A percentile compares a stretch with the other conserved stretches of the same genome.
These are phyloP conservation scores for Priceomyces castillae DNA, from an alignment of 805 yeast species.

Conservation along the genomic window DNA sequence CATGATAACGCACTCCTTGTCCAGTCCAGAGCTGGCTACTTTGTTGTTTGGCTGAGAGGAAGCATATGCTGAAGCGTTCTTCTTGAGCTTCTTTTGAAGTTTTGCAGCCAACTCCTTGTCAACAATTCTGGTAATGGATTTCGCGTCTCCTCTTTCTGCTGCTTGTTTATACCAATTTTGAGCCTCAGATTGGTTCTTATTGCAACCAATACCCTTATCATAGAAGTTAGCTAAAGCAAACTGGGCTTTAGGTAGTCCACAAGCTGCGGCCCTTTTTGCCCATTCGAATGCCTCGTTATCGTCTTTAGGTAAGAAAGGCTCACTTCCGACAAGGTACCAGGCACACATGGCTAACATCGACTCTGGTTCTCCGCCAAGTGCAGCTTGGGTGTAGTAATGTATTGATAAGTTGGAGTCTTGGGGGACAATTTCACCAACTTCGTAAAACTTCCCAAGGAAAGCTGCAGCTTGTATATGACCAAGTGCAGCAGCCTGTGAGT, in stretches of 20 bases:
- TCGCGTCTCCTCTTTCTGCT: constrained; percentile 52
- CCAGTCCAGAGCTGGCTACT: constrained; percentile 12
- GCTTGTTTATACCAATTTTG: constrained; percentile 76
- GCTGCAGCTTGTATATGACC: constrained; percentile 83
- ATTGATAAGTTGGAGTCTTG: constrained; percentile 81
- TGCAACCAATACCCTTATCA: constrained; percentile 87
- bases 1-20: constrained; percentile 46
- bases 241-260: constrained; percentile 78
- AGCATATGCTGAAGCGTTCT: constrained; percentile 9
- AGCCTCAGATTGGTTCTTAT: constrained; percentile 52
- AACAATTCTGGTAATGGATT: constrained; percentile 30
- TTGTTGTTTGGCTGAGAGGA: background rate
- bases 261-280: constrained; percentile 84
- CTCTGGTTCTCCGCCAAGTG: constrained; percentile 79
- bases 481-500: constrained; percentile 83
- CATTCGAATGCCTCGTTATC: constrained; percentile 88
- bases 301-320: constrained; percentile 74
- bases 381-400: constrained; percentile 91
- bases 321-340: constrained; percentile 92
- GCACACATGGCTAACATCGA: constrained; percentile 95
- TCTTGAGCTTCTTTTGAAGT: constrained; percentile 29
- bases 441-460: constrained; percentile 79
- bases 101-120: constrained; percentile 31
- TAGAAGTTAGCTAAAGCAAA: constrained; percentile 78
- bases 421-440: constrained; percentile 71